phyloP scores from a whole-genome alignment of 768 basidiomycete genomes.

The Collybia nuda region DNA sequence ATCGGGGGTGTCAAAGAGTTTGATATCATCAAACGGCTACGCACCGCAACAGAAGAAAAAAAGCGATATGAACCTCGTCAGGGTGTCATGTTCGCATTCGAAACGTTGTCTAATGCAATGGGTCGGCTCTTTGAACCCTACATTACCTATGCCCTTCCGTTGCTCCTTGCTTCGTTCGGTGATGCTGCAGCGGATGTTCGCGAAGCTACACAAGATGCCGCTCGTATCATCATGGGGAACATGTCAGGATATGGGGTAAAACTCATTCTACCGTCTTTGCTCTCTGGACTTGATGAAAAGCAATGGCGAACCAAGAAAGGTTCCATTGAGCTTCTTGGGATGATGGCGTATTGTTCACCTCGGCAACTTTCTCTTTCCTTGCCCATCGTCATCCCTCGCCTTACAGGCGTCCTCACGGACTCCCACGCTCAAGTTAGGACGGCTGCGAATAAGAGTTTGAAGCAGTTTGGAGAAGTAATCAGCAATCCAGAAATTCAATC shows the following conservation, averaged over 20 bases:
- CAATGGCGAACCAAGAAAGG: constrained; percentile 99
- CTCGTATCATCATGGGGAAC: constrained; percentile 92
- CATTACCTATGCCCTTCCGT: constrained; percentile 77
- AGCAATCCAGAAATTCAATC: constrained; percentile 96
- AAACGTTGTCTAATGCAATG: constrained; percentile 83
- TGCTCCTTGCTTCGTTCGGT: constrained; percentile 83
- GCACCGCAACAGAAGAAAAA: constrained; percentile 83
- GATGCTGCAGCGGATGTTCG: constrained; percentile 86
- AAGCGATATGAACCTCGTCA: constrained; percentile 84
- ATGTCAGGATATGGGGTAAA: constrained; percentile 96
- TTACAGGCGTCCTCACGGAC: constrained; percentile 94
- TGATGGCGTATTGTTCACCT: constrained; percentile 99
- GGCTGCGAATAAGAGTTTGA: constrained; percentile 93
- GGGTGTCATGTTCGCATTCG: constrained; percentile 93
- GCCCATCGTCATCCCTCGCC: constrained; percentile 94
- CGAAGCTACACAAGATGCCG: constrained; percentile 90
- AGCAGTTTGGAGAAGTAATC: constrained; percentile 98
- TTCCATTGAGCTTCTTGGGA: constrained; percentile 93
- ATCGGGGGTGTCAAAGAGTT: constrained; percentile 84
- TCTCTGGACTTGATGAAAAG: constrained; percentile 93
- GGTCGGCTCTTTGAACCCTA: constrained; percentile 95
- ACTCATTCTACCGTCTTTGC: constrained; percentile 84
- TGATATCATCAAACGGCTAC: constrained; percentile 71
- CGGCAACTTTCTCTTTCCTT: constrained; percentile 91
- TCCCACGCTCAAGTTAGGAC: constrained; percentile 94